These are phyloP conservation scores for Gossypium longicalyx DNA, from an alignment of 345 rosid genomes.

Conservation along the genomic window DNA sequence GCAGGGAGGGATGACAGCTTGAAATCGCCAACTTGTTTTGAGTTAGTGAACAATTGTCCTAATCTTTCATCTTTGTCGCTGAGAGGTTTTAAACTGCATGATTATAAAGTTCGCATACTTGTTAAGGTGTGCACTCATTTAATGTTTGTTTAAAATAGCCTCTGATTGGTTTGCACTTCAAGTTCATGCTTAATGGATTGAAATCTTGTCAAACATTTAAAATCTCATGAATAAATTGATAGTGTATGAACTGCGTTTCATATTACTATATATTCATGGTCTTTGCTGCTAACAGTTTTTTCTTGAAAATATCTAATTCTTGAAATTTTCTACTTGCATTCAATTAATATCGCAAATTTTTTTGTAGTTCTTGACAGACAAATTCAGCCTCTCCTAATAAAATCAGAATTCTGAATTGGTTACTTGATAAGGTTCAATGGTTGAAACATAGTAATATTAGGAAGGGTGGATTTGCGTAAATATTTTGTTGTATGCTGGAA, in stretches of 20 bases:
- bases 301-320: slow-evolving; percentile 1
- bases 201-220: neutral
- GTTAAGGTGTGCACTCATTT: slow-evolving; percentile 45
- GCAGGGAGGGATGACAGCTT: slow-evolving; percentile 61
- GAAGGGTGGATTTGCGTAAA: neutral
- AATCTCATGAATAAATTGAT: neutral
- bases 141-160: neutral
- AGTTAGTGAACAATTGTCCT: slow-evolving; percentile 66
- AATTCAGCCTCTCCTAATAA: neutral
- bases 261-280: neutral
- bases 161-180: neutral
- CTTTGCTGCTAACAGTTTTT: neutral
- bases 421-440: neutral
- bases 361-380: neutral
- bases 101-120: slow-evolving; percentile 52
- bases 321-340: neutral
- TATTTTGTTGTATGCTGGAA: neutral
- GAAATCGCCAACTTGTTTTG: slow-evolving; percentile 55
- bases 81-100: slow-evolving; percentile 73
- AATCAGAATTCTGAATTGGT: neutral
- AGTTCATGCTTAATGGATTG: slow-evolving; percentile 4
- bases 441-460: neutral
- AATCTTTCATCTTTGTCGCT: slow-evolving; percentile 67
- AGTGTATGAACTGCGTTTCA: neutral
- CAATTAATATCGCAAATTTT: neutral